Evolutionary conservation across 2,329 filamentous ascomycete species (phyloP), one percentile per base, ranked within the genome.

Genomic region (Hypoxylon sp.): DNA sequence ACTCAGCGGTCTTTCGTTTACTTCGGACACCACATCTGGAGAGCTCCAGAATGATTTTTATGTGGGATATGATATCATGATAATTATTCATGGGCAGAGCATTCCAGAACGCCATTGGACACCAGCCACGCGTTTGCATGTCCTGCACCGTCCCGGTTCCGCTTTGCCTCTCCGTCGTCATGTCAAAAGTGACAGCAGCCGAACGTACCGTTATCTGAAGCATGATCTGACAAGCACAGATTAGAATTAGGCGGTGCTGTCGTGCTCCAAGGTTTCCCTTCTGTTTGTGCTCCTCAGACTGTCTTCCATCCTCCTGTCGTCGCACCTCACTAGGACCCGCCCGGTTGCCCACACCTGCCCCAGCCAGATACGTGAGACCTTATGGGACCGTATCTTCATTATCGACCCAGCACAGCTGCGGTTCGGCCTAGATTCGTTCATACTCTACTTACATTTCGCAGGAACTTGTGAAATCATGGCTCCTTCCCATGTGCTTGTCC

Each of bases 81-180:
- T 44, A 30, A 46, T 44, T 56, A 28, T 3, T 46, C n/a, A 26
- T 30, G 11, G 11, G 32, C n/a, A n/a, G 56, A 56, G 46, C 32
- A 24, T 60, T 45, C 50, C 36, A 58, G 20, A 20, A 18, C 4
- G 65, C 42, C 56, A 44, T 62, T 57, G 33, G 56, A 69, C 57
- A 62, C 46, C 60, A 40, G 51, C 65, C 65, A 70, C 58, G 70
- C 70, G 73, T 75, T 75, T 75, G 73, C 66, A 74, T 68, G 65
- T 48, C 32, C 68, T 76, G 72, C 68, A 52, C 59, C 60, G 58
- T 63, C 64, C 72, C 73, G 73, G 58, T 66, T 59, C 59, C 69
- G 64, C 59, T 52, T 40, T 65, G 28, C 33, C 40, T 55, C 68
- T 53, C 64, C 50, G 60, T 64, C 50, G 46, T 64, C 40, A 64